phyloP scores from a whole-genome alignment of 202 grass and related monocot species.

The Setaria italica region DNA sequence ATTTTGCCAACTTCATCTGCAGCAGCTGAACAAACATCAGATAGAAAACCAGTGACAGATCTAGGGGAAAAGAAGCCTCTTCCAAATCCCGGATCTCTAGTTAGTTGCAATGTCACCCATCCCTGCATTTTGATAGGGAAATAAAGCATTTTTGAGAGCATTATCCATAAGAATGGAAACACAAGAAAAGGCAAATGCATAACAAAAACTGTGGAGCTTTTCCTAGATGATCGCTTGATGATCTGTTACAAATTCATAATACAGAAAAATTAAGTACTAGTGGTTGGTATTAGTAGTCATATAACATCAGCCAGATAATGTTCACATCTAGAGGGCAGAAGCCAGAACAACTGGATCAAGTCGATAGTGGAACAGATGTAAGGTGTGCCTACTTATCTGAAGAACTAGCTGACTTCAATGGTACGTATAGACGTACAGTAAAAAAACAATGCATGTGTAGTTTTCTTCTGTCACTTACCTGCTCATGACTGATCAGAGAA shows the following conservation, averaged over 20 bases:
- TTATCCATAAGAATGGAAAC: constrained; percentile 22
- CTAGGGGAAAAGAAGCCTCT: constrained; percentile 98
- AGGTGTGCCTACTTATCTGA: constrained; percentile 8
- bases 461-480: constrained; percentile 53
- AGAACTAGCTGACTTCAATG: constrained; percentile 13
- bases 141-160: constrained; percentile 4
- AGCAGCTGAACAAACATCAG: constrained; percentile 88
- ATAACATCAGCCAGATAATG: constrained; percentile 20
- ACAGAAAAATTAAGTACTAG: neutral
- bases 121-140: constrained; percentile 64
- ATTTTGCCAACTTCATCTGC: constrained; percentile 99
- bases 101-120: constrained; percentile 84
- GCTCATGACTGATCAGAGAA: constrained; percentile 91
- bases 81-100: constrained; percentile 68
- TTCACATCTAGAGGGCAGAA: constrained; percentile 33
- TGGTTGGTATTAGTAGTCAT: neutral
- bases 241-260: neutral
- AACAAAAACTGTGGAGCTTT: constrained; percentile 32
- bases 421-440: constrained; percentile 12
- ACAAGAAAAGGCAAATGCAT: constrained; percentile 40
- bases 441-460: constrained; percentile 33
- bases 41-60: constrained; percentile 92
- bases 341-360: constrained; percentile 12
- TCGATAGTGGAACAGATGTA: constrained; percentile 5
- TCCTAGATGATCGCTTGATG: constrained; percentile 31